Evolutionary conservation across 2,329 filamentous ascomycete species (phyloP).

Genomic region (Aspergillus cejpii): DNA sequence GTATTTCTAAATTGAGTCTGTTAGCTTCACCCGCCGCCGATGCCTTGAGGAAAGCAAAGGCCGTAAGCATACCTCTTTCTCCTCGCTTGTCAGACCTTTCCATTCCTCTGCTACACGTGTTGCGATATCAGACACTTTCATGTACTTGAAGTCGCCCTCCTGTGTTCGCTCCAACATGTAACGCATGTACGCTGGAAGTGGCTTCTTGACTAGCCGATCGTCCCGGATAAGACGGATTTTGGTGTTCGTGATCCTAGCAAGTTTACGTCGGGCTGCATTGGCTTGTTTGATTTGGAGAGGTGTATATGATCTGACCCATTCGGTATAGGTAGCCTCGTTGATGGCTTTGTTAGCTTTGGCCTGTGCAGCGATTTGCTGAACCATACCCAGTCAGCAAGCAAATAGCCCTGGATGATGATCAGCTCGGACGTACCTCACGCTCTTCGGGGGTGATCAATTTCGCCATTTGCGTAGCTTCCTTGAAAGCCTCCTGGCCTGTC

Average conservation of each 20-base stretch:
- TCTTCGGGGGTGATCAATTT: slow-evolving; percentile 17
- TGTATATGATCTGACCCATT: slow-evolving; percentile 52
- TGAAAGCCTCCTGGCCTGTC: slow-evolving; percentile 16
- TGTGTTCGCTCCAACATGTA: slow-evolving; percentile 44
- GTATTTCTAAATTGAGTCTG: slow-evolving; percentile 23
- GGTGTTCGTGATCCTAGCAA: slow-evolving; percentile 22
- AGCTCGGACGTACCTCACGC: slow-evolving; percentile 17
- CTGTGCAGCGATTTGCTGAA: slow-evolving; percentile 50
- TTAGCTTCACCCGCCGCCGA: slow-evolving; percentile 6
- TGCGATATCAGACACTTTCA: slow-evolving; percentile 35
- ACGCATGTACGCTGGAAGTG: slow-evolving; percentile 33
- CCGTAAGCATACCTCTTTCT: slow-evolving; percentile 33
- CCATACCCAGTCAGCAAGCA: slow-evolving; percentile 6
- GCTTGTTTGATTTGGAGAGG: slow-evolving; percentile 53
- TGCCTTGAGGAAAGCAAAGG: background rate
- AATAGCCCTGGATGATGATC: background rate
- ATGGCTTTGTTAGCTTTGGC: slow-evolving; percentile 44
- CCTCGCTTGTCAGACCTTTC: slow-evolving; percentile 23
- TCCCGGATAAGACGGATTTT: slow-evolving; percentile 42
- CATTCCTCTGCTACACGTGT: slow-evolving; percentile 20
- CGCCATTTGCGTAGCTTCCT: slow-evolving; percentile 11
- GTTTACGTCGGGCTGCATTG: slow-evolving; percentile 50
- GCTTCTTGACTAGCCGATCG: slow-evolving; percentile 47
- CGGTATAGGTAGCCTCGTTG: slow-evolving; percentile 42
- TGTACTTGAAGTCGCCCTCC: slow-evolving; percentile 48